phyloP scores from a whole-genome alignment of 345 rosid species.

The Sisymbrium irio region DNA sequence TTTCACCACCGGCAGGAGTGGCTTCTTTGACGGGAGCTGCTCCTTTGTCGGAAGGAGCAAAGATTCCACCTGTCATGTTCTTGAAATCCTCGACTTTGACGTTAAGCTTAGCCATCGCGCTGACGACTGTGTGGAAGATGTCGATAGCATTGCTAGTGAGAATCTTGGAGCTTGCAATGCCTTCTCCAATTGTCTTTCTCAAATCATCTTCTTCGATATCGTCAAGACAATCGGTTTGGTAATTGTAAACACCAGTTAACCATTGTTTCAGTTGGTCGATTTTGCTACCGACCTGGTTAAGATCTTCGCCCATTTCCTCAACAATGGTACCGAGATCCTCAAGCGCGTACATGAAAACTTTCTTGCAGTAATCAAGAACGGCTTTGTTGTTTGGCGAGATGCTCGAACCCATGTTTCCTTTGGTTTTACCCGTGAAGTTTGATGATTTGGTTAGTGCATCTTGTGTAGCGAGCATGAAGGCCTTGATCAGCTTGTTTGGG shows the following conservation, averaged over 20 bases:
- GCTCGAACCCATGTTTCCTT: slow-evolving; percentile 35
- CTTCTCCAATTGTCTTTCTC: slow-evolving; percentile 34
- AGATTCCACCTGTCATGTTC: slow-evolving; percentile 29
- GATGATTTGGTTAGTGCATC: slow-evolving; percentile 35
- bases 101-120: slow-evolving; percentile 38
- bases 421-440: slow-evolving; percentile 39
- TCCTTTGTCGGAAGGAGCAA: slow-evolving; percentile 19
- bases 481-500: slow-evolving; percentile 51
- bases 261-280: slow-evolving; percentile 40
- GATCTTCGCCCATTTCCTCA: slow-evolving; percentile 40
- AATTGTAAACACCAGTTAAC: slow-evolving; percentile 61
- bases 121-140: slow-evolving; percentile 39
- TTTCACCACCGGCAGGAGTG: not conserved
- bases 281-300: slow-evolving; percentile 30
- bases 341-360: slow-evolving; percentile 38
- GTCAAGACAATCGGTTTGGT: slow-evolving; percentile 58
- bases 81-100: slow-evolving; percentile 21
- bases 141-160: slow-evolving; percentile 58
- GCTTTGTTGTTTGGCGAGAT: slow-evolving; percentile 39
- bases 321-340: slow-evolving; percentile 32
- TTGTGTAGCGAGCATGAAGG: slow-evolving; percentile 38
- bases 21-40: slow-evolving; percentile 11
- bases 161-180: slow-evolving; percentile 34
- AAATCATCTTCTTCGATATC: slow-evolving; percentile 35
- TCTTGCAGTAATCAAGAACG: slow-evolving; percentile 40